A percentile compares a stretch with the other conserved stretches of the same genome.
Conservation (phyloP, 2,329 filamentous ascomycete genomes). For the Beauveria bassiana region DNA sequence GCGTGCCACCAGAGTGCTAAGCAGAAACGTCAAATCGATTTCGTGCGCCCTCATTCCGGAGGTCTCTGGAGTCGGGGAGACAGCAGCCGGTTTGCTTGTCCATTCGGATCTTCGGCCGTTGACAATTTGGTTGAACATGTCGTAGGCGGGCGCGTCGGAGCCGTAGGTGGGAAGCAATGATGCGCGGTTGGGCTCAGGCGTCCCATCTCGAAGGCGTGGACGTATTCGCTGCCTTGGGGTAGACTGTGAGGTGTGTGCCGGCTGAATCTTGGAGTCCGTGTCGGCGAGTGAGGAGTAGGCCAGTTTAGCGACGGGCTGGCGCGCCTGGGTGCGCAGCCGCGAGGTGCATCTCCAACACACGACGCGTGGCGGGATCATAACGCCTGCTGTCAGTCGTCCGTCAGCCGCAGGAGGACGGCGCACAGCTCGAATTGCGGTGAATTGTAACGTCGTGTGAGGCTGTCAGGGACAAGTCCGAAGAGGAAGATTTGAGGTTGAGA, state of each 20-base stretch:
- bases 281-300: conserved; percentile 4
- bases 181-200: neutral
- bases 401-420: neutral
- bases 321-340: conserved; percentile 17
- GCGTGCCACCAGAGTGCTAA: conserved; percentile 19
- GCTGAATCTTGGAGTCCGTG: neutral
- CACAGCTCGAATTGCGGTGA: neutral
- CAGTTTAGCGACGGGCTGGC: conserved; percentile 8
- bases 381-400: neutral
- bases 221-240: neutral
- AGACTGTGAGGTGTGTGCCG: neutral
- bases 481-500: conserved; percentile 3
- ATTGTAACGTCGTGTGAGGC: neutral
- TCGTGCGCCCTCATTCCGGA: neutral
- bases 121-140: conserved; percentile 11
- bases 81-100: neutral
- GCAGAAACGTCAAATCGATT: conserved; percentile 22
- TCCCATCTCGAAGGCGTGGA: neutral
- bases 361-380: conserved; percentile 28
- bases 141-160: neutral
- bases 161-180: neutral
- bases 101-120: neutral
- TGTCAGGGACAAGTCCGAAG: neutral
- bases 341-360: conserved; percentile 29
- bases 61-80: neutral